Evolutionary conservation across 176 grass and related monocot species (phyloP).

Genomic region (Carex cristatella): DNA sequence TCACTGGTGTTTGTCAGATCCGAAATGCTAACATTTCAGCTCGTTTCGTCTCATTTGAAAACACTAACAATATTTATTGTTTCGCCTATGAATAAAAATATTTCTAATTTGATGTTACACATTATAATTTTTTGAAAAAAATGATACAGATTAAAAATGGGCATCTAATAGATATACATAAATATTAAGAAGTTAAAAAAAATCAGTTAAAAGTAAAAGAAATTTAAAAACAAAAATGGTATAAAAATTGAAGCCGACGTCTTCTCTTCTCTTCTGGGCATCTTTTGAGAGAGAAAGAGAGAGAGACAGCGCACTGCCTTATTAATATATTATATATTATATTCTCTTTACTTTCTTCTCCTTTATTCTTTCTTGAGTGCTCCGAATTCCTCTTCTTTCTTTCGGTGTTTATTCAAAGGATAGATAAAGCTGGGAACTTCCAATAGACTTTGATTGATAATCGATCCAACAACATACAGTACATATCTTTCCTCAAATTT

Average conservation of each 20-base stretch:
- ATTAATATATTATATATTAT: background rate
- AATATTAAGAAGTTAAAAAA: no score
- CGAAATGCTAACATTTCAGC: no score
- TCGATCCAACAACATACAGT: background rate
- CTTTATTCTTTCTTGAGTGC: constrained; percentile 17
- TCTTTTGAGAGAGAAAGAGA: constrained; percentile 1
- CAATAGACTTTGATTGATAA: background rate
- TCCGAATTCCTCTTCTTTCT: background rate
- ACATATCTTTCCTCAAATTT: background rate
- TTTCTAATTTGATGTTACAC: no score
- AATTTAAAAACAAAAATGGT: background rate
- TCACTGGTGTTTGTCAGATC: no score
- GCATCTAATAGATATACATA: no score
- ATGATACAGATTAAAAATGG: no score
- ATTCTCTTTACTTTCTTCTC: background rate
- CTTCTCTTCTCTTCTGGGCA: background rate
- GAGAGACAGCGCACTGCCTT: background rate
- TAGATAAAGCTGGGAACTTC: background rate
- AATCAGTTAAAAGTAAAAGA: background rate
- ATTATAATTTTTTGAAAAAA: no score
- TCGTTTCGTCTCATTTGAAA: no score
- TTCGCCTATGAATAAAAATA: no score
- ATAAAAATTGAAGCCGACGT: background rate
- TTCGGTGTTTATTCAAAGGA: background rate
- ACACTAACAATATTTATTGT: no score